Evolutionary conservation across 2,329 filamentous ascomycete species (phyloP).

Genomic region (Westerdykella ornata): DNA sequence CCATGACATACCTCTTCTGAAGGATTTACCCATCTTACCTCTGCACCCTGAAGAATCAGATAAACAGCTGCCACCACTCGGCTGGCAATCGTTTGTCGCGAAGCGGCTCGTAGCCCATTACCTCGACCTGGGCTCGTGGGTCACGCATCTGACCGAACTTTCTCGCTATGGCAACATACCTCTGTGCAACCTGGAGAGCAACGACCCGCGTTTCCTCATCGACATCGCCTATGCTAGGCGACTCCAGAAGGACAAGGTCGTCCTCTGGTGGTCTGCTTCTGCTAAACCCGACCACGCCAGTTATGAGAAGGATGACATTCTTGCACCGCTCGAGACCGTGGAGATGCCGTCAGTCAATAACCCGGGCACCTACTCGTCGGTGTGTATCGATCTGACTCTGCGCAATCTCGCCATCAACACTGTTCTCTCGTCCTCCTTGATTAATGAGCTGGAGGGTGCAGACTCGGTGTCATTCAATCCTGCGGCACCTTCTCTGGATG

Average conservation of each 20-base stretch:
- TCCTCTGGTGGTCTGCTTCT: constrained; percentile 92
- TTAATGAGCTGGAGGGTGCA: constrained; percentile 90
- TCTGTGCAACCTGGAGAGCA: constrained; percentile 87
- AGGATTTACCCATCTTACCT: constrained; percentile 75
- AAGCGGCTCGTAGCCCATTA: constrained; percentile 84
- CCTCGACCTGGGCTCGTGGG: constrained; percentile 86
- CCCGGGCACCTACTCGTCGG: constrained; percentile 86
- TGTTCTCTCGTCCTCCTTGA: constrained; percentile 88
- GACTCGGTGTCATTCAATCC: constrained; percentile 84
- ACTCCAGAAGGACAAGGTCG: constrained; percentile 82
- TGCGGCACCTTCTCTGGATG: constrained; percentile 56
- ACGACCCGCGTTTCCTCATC: constrained; percentile 91
- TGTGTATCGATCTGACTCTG: constrained; percentile 91
- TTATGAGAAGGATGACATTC: constrained; percentile 85
- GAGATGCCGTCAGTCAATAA: constrained; percentile 92
- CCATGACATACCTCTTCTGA: constrained; percentile 76
- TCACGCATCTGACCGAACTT: constrained; percentile 78
- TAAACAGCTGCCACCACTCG: constrained; percentile 79
- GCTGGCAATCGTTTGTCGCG: constrained; percentile 87
- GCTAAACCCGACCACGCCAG: constrained; percentile 90
- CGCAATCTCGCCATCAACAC: constrained; percentile 97
- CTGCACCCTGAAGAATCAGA: constrained; percentile 78
- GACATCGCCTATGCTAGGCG: constrained; percentile 90
- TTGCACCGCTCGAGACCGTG: constrained; percentile 74
- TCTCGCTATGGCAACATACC: constrained; percentile 91